phyloP scores from a whole-genome alignment of 1,139 yeast species.

The Hemisphaericaspora xylofermentans region DNA sequence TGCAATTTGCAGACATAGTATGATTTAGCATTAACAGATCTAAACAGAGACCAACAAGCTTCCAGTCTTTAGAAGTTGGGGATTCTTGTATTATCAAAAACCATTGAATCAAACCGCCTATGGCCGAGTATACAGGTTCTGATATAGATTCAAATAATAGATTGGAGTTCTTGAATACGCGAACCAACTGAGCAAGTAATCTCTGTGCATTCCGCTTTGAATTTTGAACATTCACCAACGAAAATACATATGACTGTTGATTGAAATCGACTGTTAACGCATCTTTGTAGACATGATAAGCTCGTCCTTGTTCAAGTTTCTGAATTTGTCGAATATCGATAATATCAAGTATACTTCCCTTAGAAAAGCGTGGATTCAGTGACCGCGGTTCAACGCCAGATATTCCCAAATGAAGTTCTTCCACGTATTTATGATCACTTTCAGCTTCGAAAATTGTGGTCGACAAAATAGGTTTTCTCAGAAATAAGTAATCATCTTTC shows the following conservation, averaged over 20 bases:
- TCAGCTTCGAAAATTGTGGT: slow-evolving; percentile 43
- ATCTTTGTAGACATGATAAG: slow-evolving; percentile 19
- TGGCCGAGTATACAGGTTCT: slow-evolving; percentile 19
- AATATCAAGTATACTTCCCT: slow-evolving; percentile 14
- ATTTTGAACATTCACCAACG: slow-evolving; percentile 23
- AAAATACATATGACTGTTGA: slow-evolving; percentile 25
- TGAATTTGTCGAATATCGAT: slow-evolving; percentile 23
- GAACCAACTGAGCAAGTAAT: slow-evolving; percentile 17
- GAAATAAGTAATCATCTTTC: slow-evolving; percentile 21
- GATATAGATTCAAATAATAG: slow-evolving; percentile 4
- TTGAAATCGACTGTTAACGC: slow-evolving; percentile 19
- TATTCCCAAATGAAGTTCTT: not conserved
- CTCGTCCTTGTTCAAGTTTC: slow-evolving; percentile 25
- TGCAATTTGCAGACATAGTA: not conserved
- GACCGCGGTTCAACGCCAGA: not conserved
- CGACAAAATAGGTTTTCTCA: slow-evolving; percentile 29
- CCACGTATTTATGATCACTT: slow-evolving; percentile 19
- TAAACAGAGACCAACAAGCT: slow-evolving; percentile 7
- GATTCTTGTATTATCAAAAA: slow-evolving; percentile 29
- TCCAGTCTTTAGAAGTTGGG: slow-evolving; percentile 21
- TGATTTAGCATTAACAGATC: not conserved
- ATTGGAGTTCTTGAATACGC: slow-evolving; percentile 9
- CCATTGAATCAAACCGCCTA: slow-evolving; percentile 34
- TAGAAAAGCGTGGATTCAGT: slow-evolving; percentile 8
- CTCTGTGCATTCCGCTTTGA: slow-evolving; percentile 21